These are phyloP conservation scores for Rutstroemia sp. DNA, from an alignment of 2,329 filamentous ascomycete genomes.

Conservation along the genomic window DNA sequence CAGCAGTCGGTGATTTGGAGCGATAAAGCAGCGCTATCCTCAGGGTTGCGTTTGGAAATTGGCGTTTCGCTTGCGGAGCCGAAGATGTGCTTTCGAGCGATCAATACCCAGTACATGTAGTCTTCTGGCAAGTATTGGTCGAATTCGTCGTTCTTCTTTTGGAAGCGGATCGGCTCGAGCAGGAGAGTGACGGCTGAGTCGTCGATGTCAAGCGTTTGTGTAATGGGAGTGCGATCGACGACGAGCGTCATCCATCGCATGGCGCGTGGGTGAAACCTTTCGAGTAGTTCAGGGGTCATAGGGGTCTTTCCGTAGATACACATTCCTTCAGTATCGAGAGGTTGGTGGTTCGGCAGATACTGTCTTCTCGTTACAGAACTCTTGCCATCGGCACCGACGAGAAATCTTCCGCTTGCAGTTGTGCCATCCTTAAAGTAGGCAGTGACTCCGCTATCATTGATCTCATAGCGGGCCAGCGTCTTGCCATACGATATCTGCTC, in stretches of 20 bases:
- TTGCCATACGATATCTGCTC: conserved; percentile 30
- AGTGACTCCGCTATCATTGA: conserved; percentile 15
- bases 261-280: conserved; percentile 13
- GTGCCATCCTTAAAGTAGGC: conserved; percentile 32
- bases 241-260: conserved; percentile 25
- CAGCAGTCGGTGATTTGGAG: conserved; percentile 1
- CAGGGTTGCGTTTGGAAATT: neutral
- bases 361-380: conserved; percentile 32
- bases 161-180: conserved; percentile 24
- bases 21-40: neutral
- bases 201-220: conserved; percentile 7
- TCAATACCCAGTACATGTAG: conserved; percentile 32
- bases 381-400: conserved; percentile 36
- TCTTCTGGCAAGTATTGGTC: conserved; percentile 19
- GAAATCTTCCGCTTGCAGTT: conserved; percentile 26
- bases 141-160: conserved; percentile 6
- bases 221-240: conserved; percentile 11
- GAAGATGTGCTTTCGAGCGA: conserved; percentile 6
- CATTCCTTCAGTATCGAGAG: conserved; percentile 33
- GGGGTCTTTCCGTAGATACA: conserved; percentile 36
- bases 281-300: conserved; percentile 23
- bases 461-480: conserved; percentile 18
- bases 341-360: conserved; percentile 29
- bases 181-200: conserved; percentile 19
- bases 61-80: neutral